These are phyloP conservation scores for Salix suchowensis DNA, from an alignment of 345 rosid genomes.

Conservation along the genomic window DNA sequence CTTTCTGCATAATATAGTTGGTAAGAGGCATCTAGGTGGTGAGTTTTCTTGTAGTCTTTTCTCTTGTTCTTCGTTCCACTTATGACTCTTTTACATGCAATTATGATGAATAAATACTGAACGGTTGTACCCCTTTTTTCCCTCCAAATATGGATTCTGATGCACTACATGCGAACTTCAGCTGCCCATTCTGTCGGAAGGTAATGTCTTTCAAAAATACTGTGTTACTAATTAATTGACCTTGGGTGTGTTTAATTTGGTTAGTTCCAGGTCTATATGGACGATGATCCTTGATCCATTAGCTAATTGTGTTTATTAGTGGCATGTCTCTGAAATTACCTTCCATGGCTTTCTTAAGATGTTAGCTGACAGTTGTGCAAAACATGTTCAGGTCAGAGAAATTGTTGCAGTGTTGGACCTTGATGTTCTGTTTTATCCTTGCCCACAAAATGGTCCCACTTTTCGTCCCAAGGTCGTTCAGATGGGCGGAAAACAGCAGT, in stretches of 20 bases:
- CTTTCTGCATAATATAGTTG: neutral
- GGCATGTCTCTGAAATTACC: neutral
- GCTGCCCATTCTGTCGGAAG: constrained; percentile 98
- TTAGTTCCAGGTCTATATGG: neutral
- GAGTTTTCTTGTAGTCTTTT: neutral
- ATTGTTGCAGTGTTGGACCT: constrained; percentile 83
- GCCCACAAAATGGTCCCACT: constrained; percentile 84
- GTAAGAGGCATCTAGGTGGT: neutral
- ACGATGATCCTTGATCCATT: neutral
- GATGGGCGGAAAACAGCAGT: constrained; percentile 89
- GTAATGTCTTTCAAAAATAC: constrained; percentile 32
- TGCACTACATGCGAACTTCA: constrained; percentile 35
- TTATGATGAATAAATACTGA: constrained; percentile 19
- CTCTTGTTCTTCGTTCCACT: neutral
- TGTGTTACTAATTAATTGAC: neutral
- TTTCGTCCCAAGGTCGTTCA: constrained; percentile 73
- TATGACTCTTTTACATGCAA: neutral
- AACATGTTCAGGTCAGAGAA: constrained; percentile 71
- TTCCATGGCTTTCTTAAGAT: neutral
- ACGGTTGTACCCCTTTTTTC: constrained; percentile 10
- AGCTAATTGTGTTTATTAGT: neutral
- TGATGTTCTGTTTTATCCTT: constrained; percentile 88
- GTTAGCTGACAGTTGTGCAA: constrained; percentile 10
- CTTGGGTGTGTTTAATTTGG: neutral
- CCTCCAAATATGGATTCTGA: constrained; percentile 18